These are phyloP conservation scores for Corymbia maculata DNA, from an alignment of 345 rosid genomes.

Conservation along the genomic window DNA sequence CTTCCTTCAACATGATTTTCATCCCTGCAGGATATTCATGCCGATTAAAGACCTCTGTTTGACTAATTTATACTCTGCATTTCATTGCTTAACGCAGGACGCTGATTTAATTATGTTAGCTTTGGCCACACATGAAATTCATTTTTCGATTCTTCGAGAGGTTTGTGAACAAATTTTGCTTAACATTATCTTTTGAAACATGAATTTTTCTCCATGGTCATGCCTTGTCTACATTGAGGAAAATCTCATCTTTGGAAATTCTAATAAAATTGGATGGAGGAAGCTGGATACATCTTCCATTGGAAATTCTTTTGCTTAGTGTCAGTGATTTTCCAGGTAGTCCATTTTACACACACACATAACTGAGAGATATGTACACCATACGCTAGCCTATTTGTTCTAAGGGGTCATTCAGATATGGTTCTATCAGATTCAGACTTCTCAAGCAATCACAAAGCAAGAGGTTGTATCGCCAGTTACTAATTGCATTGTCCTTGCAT, in stretches of 20 bases:
- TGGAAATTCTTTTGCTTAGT: neutral
- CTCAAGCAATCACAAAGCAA: neutral
- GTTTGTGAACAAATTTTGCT: slow-evolving; percentile 16
- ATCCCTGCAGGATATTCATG: neutral
- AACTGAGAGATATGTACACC: neutral
- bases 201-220: neutral
- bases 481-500: neutral
- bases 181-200: neutral
- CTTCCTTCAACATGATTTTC: slow-evolving; percentile 4
- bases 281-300: neutral
- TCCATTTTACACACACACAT: neutral
- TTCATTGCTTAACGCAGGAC: slow-evolving; percentile 45
- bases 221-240: neutral
- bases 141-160: slow-evolving; percentile 96
- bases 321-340: neutral
- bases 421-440: neutral
- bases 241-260: neutral
- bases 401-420: neutral
- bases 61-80: slow-evolving; percentile 1
- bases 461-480: neutral
- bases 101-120: slow-evolving; percentile 98
- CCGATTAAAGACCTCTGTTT: neutral
- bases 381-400: neutral
- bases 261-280: neutral
- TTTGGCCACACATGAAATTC: slow-evolving; percentile 91